Conservation (phyloP, 768 basidiomycete species). For the Phanerochaete carnosa region DNA sequence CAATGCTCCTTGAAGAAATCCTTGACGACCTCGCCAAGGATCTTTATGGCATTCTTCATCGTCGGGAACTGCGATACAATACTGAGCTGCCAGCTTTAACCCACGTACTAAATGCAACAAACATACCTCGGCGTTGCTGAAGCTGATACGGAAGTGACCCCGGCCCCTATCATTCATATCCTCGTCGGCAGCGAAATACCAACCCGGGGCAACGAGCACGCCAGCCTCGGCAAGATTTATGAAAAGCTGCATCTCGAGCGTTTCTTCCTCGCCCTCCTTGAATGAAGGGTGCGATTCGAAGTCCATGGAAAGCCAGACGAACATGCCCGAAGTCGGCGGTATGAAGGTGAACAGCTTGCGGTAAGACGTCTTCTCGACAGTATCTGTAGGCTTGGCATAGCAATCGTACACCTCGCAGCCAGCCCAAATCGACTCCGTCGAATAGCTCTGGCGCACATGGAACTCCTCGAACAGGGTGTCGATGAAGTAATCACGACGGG, state of each 20-base stretch:
- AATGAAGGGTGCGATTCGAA: conserved; percentile 53
- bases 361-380: conserved; percentile 39
- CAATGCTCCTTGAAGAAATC: conserved; percentile 36
- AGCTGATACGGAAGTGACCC: conserved; percentile 58
- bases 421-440: conserved; percentile 26
- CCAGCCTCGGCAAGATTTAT: conserved; percentile 54
- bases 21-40: conserved; percentile 41
- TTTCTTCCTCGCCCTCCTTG: conserved; percentile 31
- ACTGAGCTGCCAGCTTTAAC: background rate
- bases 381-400: conserved; percentile 32
- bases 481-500: conserved; percentile 59
- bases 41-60: conserved; percentile 44
- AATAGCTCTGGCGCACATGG: conserved; percentile 39
- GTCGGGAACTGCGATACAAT: conserved; percentile 21
- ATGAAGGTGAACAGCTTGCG: conserved; percentile 60
- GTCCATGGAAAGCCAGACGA: conserved; percentile 67
- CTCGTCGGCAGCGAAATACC: conserved; percentile 39
- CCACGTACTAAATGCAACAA: background rate
- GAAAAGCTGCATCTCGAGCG: conserved; percentile 60
- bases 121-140: conserved; percentile 50
- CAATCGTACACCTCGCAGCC: conserved; percentile 45
- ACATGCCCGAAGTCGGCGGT: conserved; percentile 83
- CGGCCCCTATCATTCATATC: conserved; percentile 20
- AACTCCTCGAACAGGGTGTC: conserved; percentile 65
- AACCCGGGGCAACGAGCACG: conserved; percentile 64